These are phyloP conservation scores for Podaxis carcinomalis DNA, from an alignment of 768 basidiomycete species.

Conservation along the genomic window DNA sequence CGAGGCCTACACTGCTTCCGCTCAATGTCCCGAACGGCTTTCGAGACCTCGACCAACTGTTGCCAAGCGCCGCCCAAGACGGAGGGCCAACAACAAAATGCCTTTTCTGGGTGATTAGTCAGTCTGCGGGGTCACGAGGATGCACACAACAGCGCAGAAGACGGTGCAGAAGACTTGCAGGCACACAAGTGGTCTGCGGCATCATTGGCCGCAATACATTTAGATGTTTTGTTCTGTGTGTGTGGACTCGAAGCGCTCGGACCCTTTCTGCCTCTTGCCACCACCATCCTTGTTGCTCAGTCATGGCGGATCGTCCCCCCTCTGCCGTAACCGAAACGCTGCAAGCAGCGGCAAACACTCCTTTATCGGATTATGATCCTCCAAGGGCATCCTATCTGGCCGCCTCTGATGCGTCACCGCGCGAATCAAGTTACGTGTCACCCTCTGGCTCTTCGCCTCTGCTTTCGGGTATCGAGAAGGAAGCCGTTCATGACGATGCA, in stretches of 20 bases:
- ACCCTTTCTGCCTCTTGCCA: slow-evolving; percentile 1
- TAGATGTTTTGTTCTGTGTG: neutral
- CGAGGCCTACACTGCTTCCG: too few relatives aligned
- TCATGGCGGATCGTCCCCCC: slow-evolving; percentile 16
- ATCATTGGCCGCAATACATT: neutral
- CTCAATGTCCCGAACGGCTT: too few relatives aligned
- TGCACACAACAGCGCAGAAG: neutral
- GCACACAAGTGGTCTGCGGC: neutral
- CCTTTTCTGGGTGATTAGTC: neutral
- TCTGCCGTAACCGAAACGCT: slow-evolving; percentile 14
- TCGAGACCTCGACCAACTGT: too few relatives aligned
- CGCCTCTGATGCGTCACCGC: slow-evolving; percentile 16
- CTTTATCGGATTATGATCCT: slow-evolving; percentile 19
- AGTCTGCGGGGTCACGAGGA: neutral
- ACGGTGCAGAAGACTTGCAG: neutral
- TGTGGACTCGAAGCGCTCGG: neutral
- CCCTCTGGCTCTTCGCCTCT: slow-evolving; percentile 17
- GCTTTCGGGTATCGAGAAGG: slow-evolving; percentile 12
- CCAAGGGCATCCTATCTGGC: slow-evolving; percentile 15
- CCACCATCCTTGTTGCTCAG: neutral
- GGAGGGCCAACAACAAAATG: neutral
- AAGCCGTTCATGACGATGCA: neutral
- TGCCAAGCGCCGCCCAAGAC: neutral
- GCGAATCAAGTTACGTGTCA: slow-evolving; percentile 15
- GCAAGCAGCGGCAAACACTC: slow-evolving; percentile 16